Conservation (phyloP, 1,284 basidiomycete species). For the Anthracocystis setariae region DNA sequence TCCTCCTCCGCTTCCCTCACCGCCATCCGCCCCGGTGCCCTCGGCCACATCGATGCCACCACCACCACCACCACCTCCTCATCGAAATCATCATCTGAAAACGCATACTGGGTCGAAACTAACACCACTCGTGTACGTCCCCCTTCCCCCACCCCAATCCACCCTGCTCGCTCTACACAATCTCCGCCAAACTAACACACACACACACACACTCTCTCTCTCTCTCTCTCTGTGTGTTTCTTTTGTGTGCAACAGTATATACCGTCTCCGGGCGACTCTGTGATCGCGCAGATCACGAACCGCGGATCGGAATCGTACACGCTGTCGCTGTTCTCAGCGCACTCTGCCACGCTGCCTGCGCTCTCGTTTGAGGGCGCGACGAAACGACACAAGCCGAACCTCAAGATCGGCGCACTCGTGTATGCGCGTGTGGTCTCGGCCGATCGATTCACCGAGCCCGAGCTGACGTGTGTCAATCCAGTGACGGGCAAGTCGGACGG, state of each 20-base stretch:
- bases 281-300: slow-evolving; percentile 62
- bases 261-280: slow-evolving; percentile 51
- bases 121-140: slow-evolving; percentile 36
- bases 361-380: slow-evolving; percentile 66
- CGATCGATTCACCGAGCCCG: slow-evolving; percentile 60
- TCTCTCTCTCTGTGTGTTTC: not conserved
- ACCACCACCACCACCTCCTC: not conserved
- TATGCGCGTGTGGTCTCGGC: slow-evolving; percentile 59
- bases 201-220: not conserved
- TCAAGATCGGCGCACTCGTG: slow-evolving; percentile 60
- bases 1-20: slow-evolving; percentile 28
- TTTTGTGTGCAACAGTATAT: slow-evolving; percentile 39
- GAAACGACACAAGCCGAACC: slow-evolving; percentile 64
- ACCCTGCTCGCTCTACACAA: not conserved
- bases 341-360: slow-evolving; percentile 55
- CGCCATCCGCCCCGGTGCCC: slow-evolving; percentile 42
- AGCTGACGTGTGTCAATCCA: slow-evolving; percentile 62
- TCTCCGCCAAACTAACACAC: not conserved
- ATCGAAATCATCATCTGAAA: slow-evolving; percentile 9
- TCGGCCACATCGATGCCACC: slow-evolving; percentile 35
- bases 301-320: slow-evolving; percentile 61
- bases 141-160: not conserved
- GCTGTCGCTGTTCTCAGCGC: slow-evolving; percentile 55
- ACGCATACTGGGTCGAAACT: slow-evolving; percentile 55
- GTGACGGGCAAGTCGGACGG: slow-evolving; percentile 61